Percentiles rank a stretch among this genome's conserved stretches.
Evolutionary conservation across 306 rosid genomes (phyloP).

Genomic region (Mimosa pudica): DNA sequence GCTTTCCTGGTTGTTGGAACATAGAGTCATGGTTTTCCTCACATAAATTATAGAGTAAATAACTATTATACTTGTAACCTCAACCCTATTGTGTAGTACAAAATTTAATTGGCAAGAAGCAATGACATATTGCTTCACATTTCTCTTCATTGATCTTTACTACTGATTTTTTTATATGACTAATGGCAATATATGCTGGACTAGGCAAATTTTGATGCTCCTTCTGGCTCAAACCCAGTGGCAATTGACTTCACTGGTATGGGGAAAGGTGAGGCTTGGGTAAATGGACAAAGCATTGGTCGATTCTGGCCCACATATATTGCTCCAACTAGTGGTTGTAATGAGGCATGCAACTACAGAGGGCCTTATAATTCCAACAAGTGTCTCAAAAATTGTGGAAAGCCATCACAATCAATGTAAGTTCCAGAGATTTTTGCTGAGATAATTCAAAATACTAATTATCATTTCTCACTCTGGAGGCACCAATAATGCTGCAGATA

Average conservation of each 20-base stretch:
- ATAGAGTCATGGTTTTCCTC: not conserved
- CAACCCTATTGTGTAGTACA: not conserved
- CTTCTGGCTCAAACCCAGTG: conserved; percentile 73
- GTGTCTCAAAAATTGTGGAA: conserved; percentile 85
- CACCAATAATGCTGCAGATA: conserved; percentile 50
- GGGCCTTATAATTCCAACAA: conserved; percentile 56
- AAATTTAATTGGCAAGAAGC: not conserved
- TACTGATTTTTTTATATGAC: conserved; percentile 27
- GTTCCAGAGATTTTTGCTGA: conserved; percentile 33
- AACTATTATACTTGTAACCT: not conserved
- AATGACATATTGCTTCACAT: not conserved
- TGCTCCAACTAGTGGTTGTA: conserved; percentile 59
- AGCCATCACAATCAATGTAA: conserved; percentile 85
- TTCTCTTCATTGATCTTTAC: not conserved
- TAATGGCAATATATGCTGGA: conserved; percentile 31
- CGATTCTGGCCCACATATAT: conserved; percentile 81
- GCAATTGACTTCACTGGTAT: conserved; percentile 85
- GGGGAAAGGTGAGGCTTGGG: conserved; percentile 99
- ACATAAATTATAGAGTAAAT: not conserved
- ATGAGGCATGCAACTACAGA: conserved; percentile 57
- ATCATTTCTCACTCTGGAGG: conserved; percentile 34
- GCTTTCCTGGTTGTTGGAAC: not conserved
- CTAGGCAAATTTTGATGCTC: conserved; percentile 71
- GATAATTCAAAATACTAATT: conserved; percentile 7
- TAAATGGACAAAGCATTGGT: conserved; percentile 95